phyloP scores from a whole-genome alignment of 768 basidiomycete species.

The Xerocomus potaroensis region DNA sequence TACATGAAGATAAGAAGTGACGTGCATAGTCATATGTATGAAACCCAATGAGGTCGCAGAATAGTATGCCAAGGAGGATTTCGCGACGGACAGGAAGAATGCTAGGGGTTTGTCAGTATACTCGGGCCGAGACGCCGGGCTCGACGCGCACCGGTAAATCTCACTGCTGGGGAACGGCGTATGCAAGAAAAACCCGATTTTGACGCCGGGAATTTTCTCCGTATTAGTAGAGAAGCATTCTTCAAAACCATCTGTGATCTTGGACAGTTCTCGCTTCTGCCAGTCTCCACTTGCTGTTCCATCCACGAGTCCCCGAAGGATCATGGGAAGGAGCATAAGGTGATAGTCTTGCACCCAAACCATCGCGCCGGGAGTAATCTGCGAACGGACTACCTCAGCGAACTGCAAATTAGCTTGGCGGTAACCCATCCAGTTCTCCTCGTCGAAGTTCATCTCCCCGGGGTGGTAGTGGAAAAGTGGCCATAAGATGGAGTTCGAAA shows the following conservation, averaged over 20 bases:
- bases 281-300: slow-evolving; percentile 57
- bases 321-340: slow-evolving; percentile 96
- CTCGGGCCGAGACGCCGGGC: slow-evolving; percentile 12
- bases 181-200: slow-evolving; percentile 98
- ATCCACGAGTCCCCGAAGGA: slow-evolving; percentile 85
- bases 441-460: slow-evolving; percentile 99
- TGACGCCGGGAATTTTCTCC: slow-evolving; percentile 58
- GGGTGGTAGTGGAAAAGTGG: slow-evolving; percentile 99
- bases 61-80: slow-evolving; percentile 92
- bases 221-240: slow-evolving; percentile 35
- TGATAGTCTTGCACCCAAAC: slow-evolving; percentile 99
- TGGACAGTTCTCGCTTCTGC: slow-evolving; percentile 56
- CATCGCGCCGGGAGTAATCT: slow-evolving; percentile 83
- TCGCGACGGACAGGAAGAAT: slow-evolving; percentile 96
- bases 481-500: slow-evolving; percentile 99
- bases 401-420: slow-evolving; percentile 95
- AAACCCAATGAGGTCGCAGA: slow-evolving; percentile 97
- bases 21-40: slow-evolving; percentile 99
- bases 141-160: slow-evolving; percentile 78
- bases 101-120: slow-evolving; percentile 37
- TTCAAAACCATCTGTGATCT: slow-evolving; percentile 70
- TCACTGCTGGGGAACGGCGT: slow-evolving; percentile 98
- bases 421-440: slow-evolving; percentile 97
- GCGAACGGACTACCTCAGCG: slow-evolving; percentile 80
- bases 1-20: slow-evolving; percentile 98